Percentiles rank a stretch among this genome's conserved stretches.
These are phyloP conservation scores for Verticillium tricorpus DNA, from an alignment of 2,329 filamentous ascomycete genomes.

Conservation along the genomic window DNA sequence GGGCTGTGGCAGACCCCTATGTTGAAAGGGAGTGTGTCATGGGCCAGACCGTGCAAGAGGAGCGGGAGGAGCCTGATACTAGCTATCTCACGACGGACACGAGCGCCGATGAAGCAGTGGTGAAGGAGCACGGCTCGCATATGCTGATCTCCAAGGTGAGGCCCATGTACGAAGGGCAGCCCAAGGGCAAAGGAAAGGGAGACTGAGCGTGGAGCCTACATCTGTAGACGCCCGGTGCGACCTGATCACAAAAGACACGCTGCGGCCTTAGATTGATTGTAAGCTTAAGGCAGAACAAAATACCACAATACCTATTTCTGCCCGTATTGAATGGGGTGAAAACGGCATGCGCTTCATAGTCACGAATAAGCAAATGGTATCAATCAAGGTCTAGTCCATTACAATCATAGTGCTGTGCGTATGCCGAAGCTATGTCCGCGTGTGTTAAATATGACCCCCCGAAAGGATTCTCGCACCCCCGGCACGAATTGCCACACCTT, in stretches of 20 bases:
- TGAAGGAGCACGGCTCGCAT: conserved; percentile 7
- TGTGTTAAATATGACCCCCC: background rate
- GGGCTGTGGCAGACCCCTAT: conserved; percentile 16
- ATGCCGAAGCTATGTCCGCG: background rate
- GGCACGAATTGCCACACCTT: background rate
- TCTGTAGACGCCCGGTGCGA: no score
- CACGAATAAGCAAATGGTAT: background rate
- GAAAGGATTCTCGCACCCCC: background rate
- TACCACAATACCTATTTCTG: no score
- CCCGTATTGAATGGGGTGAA: no score
- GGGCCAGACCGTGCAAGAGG: conserved; percentile 31
- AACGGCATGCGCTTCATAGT: background rate
- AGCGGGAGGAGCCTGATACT: conserved; percentile 19
- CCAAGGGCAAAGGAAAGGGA: background rate
- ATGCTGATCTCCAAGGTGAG: conserved; percentile 12
- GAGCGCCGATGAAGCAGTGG: background rate
- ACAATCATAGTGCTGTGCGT: background rate
- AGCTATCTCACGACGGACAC: conserved; percentile 1
- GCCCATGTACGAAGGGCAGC: conserved; percentile 2
- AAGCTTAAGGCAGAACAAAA: background rate
- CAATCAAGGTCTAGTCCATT: background rate
- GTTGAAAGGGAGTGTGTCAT: conserved; percentile 30
- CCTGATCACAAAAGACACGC: background rate
- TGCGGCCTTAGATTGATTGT: background rate
- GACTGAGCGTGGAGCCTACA: background rate